Conservation (phyloP, 2,329 filamentous ascomycete species). For the Nemania sp. region DNA sequence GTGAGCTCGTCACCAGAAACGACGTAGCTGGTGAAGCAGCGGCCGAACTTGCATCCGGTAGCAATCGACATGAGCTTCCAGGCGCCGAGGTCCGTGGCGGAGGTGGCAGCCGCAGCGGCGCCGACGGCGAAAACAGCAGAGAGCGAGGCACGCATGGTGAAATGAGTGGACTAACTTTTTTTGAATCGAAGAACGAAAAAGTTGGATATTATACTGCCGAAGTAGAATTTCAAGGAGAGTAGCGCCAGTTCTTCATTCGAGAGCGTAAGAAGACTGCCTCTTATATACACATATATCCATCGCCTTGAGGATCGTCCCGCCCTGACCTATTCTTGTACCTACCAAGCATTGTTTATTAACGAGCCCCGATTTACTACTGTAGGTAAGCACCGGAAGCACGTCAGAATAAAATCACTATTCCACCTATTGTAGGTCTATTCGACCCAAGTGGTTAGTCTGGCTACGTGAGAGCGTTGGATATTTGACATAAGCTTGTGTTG, state of each 20-base stretch:
- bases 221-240: conserved; percentile 24
- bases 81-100: conserved; percentile 6
- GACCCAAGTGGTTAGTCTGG: conserved; percentile 9
- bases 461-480: conserved; percentile 10
- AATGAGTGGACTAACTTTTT: conserved; percentile 6
- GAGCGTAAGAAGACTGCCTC: neutral
- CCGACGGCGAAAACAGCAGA: conserved; percentile 27
- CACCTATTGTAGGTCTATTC: conserved; percentile 17
- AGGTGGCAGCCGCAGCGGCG: conserved; percentile 20
- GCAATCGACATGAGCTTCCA: conserved; percentile 25
- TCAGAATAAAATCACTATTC: conserved; percentile 15
- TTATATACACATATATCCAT: conserved; percentile 13
- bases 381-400: conserved; percentile 1
- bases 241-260: neutral
- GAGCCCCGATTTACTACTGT: conserved; percentile 1
- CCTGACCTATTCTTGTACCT: conserved; percentile 11
- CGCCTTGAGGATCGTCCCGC: no score
- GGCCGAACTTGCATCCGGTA: conserved; percentile 26
- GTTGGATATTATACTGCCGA: conserved; percentile 1
- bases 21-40: conserved; percentile 31
- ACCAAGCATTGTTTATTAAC: conserved; percentile 20
- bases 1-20: conserved; percentile 23
- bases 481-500: conserved; percentile 21
- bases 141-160: conserved; percentile 27
- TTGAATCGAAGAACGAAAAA: conserved; percentile 16